phyloP scores from a whole-genome alignment of 129 eudicot genomes.

The Flaveria bidentis region DNA sequence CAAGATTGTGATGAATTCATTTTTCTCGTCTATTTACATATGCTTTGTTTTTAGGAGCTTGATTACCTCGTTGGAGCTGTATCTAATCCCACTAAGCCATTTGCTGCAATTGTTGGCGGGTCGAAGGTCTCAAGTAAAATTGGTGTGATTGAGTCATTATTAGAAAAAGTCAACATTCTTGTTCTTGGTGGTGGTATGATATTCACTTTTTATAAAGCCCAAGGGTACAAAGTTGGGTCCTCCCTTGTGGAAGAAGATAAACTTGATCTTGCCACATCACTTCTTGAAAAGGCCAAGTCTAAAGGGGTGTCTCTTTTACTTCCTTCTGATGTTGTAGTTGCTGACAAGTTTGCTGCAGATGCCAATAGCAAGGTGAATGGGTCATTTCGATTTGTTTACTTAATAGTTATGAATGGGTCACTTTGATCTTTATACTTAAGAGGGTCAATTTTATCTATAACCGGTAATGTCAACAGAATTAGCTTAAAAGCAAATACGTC shows the following conservation, averaged over 20 bases:
- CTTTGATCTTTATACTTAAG: neutral
- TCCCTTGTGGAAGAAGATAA: conserved; percentile 37
- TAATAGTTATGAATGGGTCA: neutral
- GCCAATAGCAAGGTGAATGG: conserved; percentile 34
- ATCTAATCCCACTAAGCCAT: conserved; percentile 62
- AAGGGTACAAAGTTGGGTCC: conserved; percentile 24
- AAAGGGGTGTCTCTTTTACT: conserved; percentile 57
- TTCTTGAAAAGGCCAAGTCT: conserved; percentile 53
- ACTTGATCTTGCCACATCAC: conserved; percentile 57
- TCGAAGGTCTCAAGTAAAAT: conserved; percentile 70
- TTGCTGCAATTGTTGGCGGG: conserved; percentile 83
- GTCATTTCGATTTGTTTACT: too few species aligned
- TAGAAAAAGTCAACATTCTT: conserved; percentile 59
- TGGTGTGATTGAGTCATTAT: conserved; percentile 69
- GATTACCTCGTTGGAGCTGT: conserved; percentile 76
- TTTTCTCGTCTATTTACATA: too few species aligned
- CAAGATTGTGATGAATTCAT: too few species aligned
- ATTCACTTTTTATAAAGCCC: too few species aligned
- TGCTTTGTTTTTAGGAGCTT: conserved; percentile 64
- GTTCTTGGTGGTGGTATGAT: conserved; percentile 69
- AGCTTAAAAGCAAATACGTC: neutral
- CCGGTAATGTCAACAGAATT: neutral
- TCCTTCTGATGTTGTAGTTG: conserved; percentile 57
- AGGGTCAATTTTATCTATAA: neutral
- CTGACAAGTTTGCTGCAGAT: conserved; percentile 66